Evolutionary conservation across 2,329 filamentous ascomycete species (phyloP).

Genomic region (Neoascochyta sp.): DNA sequence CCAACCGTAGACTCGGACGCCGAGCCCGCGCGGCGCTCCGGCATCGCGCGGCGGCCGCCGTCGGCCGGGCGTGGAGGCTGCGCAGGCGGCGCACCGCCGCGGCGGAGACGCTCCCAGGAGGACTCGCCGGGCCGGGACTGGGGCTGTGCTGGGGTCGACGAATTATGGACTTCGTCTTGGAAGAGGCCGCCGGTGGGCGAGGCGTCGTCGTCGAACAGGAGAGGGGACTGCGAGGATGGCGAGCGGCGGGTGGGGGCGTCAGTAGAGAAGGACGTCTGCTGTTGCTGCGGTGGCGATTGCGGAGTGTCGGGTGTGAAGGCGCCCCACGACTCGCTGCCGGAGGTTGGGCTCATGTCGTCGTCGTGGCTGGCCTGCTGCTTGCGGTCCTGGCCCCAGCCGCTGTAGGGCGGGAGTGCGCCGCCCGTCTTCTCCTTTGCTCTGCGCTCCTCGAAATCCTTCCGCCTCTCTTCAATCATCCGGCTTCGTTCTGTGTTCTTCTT

Average conservation of each 20-base stretch:
- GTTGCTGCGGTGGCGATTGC: conserved; percentile 5
- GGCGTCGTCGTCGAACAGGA: conserved; percentile 28
- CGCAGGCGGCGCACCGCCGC: conserved; percentile 20
- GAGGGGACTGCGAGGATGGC: conserved; percentile 3
- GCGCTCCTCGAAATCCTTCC: conserved; percentile 18
- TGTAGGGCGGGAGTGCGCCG: conserved; percentile 39
- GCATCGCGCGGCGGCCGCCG: conserved; percentile 12
- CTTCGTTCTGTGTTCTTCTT: conserved; percentile 10
- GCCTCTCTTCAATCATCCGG: conserved; percentile 16
- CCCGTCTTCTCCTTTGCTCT: conserved; percentile 14
- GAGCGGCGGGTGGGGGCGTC: conserved; percentile 7
- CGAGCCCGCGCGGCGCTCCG: conserved; percentile 21
- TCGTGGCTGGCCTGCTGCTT: conserved; percentile 20
- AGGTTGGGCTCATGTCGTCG: conserved; percentile 45
- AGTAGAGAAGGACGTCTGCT: conserved; percentile 5
- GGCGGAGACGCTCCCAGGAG: conserved; percentile 45
- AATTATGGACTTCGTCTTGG: conserved; percentile 25
- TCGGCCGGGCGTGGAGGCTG: conserved; percentile 10
- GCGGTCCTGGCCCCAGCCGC: conserved; percentile 18
- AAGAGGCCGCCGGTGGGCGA: conserved; percentile 39
- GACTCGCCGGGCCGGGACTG: conserved; percentile 32
- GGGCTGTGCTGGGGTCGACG: neutral
- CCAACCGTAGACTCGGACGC: conserved; percentile 33
- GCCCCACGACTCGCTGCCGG: conserved; percentile 37
- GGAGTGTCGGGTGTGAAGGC: conserved; percentile 10